These are phyloP conservation scores for Bacterosira constricta DNA, from an alignment of 108 stramenopile genomes.

Conservation along the genomic window DNA sequence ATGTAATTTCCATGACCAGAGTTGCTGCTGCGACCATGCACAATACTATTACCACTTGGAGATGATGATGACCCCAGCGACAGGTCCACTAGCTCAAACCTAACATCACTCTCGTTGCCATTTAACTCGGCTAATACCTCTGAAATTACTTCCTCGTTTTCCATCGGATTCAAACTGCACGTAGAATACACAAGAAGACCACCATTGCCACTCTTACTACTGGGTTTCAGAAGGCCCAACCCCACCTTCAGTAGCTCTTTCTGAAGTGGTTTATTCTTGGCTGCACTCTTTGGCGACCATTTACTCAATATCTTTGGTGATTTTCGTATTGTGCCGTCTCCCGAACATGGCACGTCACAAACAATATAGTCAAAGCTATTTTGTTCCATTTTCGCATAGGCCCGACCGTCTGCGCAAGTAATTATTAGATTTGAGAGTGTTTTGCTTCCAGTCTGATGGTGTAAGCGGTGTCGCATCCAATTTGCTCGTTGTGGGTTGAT, in stretches of 20 bases:
- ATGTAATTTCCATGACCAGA: not conserved
- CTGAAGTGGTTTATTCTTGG: conserved; percentile 20
- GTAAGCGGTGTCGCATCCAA: conserved; percentile 8
- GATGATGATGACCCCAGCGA: too few relatives aligned
- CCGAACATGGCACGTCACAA: conserved; percentile 24
- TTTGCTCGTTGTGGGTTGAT: conserved; percentile 28
- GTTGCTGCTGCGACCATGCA: not conserved
- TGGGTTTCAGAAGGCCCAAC: conserved; percentile 5
- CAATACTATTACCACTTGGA: too few relatives aligned
- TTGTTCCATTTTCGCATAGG: conserved; percentile 2
- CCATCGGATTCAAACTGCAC: conserved; percentile 35
- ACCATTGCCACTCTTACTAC: too few relatives aligned
- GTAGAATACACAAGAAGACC: conserved; percentile 36
- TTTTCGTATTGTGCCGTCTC: conserved; percentile 23
- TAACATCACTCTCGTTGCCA: not conserved
- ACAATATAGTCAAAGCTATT: conserved; percentile 20
- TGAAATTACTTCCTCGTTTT: conserved; percentile 30
- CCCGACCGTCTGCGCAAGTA: conserved; percentile 10
- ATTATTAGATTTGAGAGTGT: conserved; percentile 14
- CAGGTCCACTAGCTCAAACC: conserved; percentile 4
- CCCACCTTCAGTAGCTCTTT: conserved; percentile 23
- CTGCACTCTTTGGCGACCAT: conserved; percentile 14
- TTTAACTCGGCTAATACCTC: conserved; percentile 22
- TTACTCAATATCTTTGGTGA: conserved; percentile 12
- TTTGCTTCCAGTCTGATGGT: conserved; percentile 3